phyloP scores from a whole-genome alignment of 2,329 filamentous ascomycete species.

The Ceratocystiopsis sp. region DNA sequence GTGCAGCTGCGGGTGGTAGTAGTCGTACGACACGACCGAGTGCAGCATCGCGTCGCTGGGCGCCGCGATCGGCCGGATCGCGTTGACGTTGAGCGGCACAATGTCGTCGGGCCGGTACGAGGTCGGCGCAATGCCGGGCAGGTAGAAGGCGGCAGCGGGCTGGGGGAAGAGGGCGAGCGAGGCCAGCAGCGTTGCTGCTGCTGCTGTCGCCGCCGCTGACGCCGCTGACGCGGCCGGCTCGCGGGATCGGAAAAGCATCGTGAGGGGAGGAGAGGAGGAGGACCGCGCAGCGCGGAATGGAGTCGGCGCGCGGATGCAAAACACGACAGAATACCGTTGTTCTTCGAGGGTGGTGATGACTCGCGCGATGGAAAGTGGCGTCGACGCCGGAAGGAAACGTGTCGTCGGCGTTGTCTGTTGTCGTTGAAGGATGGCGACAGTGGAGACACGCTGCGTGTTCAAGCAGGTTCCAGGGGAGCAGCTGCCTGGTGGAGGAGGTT shows the following conservation, averaged over 20 bases:
- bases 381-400: too few relatives aligned
- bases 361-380: too few relatives aligned
- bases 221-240: conserved; percentile 21
- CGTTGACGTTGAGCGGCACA: conserved; percentile 85
- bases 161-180: conserved; percentile 34
- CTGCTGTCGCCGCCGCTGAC: conserved; percentile 13
- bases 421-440: too few relatives aligned
- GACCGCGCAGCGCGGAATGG: too few relatives aligned
- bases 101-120: conserved; percentile 67
- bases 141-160: conserved; percentile 65
- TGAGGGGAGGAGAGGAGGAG: neutral
- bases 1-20: conserved; percentile 76
- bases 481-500: neutral
- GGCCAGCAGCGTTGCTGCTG: conserved; percentile 25
- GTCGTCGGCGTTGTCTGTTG: too few relatives aligned
- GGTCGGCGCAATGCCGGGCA: conserved; percentile 86
- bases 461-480: neutral
- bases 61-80: conserved; percentile 70
- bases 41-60: conserved; percentile 64
- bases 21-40: conserved; percentile 91
- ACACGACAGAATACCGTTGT: too few relatives aligned
- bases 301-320: too few relatives aligned
- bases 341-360: too few relatives aligned
- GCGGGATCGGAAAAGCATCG: conserved; percentile 7
- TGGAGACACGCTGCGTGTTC: too few relatives aligned